Conservation (phyloP, 176 grass and related monocot genomes). For the maize (Zea mays) region Zm-B73-REFERENCE-NAM-5.0 NC_050105.1:5811501-5812000, state of each 20-base stretch:
- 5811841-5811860: background rate
- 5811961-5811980: slow-evolving; percentile 58
- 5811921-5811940: slow-evolving; percentile 77
- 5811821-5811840: background rate
- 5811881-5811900: slow-evolving; percentile 55
- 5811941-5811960: slow-evolving; percentile 87
- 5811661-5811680: background rate
- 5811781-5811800: background rate
- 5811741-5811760: background rate
- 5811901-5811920: slow-evolving; percentile 81
- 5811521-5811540: too few species aligned
- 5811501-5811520: too few species aligned
- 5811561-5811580: background rate
- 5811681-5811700: slow-evolving; percentile 11
- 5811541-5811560: too few species aligned
- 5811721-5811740: background rate
- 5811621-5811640: background rate
- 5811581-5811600: background rate
- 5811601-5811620: background rate
- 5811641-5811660: background rate
- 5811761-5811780: background rate
- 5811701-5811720: slow-evolving; percentile 4
- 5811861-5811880: too few species aligned
- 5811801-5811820: background rate
- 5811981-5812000: slow-evolving; percentile 67